A percentile compares a stretch with the other conserved stretches of the same genome.
phyloP scores from a whole-genome alignment of 768 basidiomycete genomes.

The Macrolepiota fuliginosa region DNA sequence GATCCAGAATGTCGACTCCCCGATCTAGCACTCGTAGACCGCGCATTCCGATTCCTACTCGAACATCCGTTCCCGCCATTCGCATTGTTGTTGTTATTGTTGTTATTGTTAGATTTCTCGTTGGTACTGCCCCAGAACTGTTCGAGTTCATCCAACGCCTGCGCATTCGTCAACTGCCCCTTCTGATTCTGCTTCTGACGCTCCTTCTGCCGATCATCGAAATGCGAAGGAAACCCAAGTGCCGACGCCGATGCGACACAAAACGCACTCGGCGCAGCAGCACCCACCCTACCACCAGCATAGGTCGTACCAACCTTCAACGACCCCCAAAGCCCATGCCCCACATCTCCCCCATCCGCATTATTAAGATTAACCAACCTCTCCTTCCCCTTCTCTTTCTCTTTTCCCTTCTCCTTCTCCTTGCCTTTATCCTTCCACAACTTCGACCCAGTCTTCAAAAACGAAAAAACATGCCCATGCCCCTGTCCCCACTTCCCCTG shows the following conservation, averaged over 20 bases:
- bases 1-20: no score
- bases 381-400: background rate
- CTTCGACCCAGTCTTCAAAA: background rate
- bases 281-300: background rate
- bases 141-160: background rate
- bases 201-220: background rate
- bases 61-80: no score
- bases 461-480: background rate
- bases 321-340: background rate
- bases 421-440: background rate
- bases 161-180: background rate
- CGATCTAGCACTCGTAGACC: no score
- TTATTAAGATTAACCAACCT: background rate
- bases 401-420: background rate
- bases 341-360: background rate
- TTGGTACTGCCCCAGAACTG: background rate
- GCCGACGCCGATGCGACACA: background rate
- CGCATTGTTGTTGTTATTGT: no score
- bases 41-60: no score
- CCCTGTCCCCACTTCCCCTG: no score
- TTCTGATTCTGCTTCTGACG: background rate
- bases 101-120: no score
- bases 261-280: background rate
- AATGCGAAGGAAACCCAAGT: background rate
- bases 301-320: background rate